phyloP scores from a whole-genome alignment of 164 flowering plant genomes.

The Vitis cinerea region DNA sequence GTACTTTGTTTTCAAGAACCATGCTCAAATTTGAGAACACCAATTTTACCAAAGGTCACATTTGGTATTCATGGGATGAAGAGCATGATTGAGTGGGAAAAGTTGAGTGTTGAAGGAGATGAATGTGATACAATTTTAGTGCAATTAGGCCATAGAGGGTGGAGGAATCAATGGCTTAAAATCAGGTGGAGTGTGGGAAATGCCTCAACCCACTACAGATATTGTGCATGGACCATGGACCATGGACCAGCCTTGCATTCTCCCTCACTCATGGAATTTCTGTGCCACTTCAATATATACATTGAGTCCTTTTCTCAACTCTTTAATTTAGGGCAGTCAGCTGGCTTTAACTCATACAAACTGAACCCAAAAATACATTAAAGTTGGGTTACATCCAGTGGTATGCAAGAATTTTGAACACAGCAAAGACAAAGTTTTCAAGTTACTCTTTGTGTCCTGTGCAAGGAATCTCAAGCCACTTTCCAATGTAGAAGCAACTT shows the following conservation, averaged over 20 bases:
- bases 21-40: too few relatives aligned
- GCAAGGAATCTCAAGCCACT: too few relatives aligned
- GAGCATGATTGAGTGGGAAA: constrained; percentile 1
- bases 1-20: too few relatives aligned
- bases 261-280: neutral
- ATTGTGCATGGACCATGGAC: neutral
- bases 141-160: neutral
- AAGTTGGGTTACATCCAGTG: too few relatives aligned
- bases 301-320: neutral
- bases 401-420: too few relatives aligned
- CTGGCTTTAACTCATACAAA: neutral
- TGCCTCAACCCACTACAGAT: neutral
- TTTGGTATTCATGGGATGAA: neutral
- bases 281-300: neutral
- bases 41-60: too few relatives aligned
- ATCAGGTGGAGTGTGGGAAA: neutral
- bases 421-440: too few relatives aligned
- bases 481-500: too few relatives aligned
- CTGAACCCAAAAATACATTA: neutral
- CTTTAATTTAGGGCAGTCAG: neutral
- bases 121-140: neutral
- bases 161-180: neutral
- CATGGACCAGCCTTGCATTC: neutral
- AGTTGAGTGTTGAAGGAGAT: neutral
- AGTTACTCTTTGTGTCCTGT: too few relatives aligned